Base-by-base conservation (phyloP, 1,139 yeast genomes). In the Trichomonascaceae sp. region DNA sequence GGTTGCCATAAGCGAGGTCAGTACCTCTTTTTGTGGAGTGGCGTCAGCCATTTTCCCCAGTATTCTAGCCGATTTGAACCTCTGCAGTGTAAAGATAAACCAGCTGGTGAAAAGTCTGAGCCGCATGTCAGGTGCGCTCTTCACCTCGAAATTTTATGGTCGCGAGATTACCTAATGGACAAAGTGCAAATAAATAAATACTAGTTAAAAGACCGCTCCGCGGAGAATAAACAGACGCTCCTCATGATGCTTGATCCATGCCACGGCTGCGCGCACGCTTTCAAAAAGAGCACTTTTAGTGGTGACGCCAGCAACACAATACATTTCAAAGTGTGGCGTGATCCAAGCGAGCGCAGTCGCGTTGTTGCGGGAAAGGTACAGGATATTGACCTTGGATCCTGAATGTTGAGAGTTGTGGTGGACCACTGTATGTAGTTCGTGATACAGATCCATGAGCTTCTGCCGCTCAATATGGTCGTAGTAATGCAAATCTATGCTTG, bases 191-290 rank as follows among this genome's bases (percentile, higher is more conserved):
- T n/a, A n/a, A n/a, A n/a, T n/a, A n/a, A n/a, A n/a, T n/a, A n/a
- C 11, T 20, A 20, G 23, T 35, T 37, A 58, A 35, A 58, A 58
- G 0, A 69, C 67, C 1, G 78, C 80, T 2, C 82, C 81, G 22
- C 74, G 75, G 26, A 68, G 64, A 3, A 75, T 74, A 50, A 76
- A 76, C 25, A 76, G 46, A 26, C 76, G 53, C 30, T 67, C 67
- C 40, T 75, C 78, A 37, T 74, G 66, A 32, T 59, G 64, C 37
- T 62, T 56, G 41, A 77, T 69, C 81, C 81, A 76, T 17, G 59
- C 57, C 2, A 71, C 67, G 20, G 74, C 67, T 8, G 62, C 57
- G 31, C 64, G 61, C 17, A 77, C 74, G 35, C 75, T 68, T 20
- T 56, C 59, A n/a, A 72, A 57, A 30, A 75, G 52, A 1, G 62